Evolutionary conservation across 305 asterid genomes (phyloP).

Genomic region (Andrographis paniculata): DNA sequence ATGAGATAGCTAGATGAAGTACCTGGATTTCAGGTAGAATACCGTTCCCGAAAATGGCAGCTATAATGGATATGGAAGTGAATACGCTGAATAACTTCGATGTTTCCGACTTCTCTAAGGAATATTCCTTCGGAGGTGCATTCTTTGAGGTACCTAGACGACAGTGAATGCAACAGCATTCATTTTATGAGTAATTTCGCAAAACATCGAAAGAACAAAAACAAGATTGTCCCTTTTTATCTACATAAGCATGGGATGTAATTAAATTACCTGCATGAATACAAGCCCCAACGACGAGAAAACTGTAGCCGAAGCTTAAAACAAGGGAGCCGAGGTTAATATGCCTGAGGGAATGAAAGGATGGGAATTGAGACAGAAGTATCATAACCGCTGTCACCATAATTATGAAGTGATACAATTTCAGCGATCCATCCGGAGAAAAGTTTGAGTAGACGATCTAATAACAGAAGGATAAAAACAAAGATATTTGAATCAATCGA

Average conservation of each 20-base stretch:
- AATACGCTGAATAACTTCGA: background rate
- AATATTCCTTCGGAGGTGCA: slow-evolving; percentile 5
- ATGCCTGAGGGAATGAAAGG: slow-evolving; percentile 94
- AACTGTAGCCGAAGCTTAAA: slow-evolving; percentile 72
- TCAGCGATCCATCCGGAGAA: slow-evolving; percentile 59
- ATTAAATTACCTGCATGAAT: slow-evolving; percentile 47
- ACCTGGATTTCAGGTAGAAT: slow-evolving; percentile 1
- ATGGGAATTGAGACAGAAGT: slow-evolving; percentile 80
- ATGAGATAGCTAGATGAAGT: background rate
- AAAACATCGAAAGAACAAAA: no score
- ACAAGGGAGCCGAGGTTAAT: slow-evolving; percentile 66
- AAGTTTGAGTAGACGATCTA: slow-evolving; percentile 79
- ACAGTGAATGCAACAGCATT: no score
- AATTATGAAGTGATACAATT: slow-evolving; percentile 75
- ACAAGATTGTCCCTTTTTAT: no score
- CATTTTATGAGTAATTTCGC: no score
- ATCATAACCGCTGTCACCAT: slow-evolving; percentile 76
- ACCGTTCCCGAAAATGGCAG: slow-evolving; percentile 1
- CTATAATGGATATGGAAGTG: slow-evolving; percentile 5
- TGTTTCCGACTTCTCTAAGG: background rate
- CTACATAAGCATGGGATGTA: background rate
- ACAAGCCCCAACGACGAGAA: slow-evolving; percentile 89
- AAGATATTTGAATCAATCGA: slow-evolving; percentile 16
- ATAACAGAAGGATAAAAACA: slow-evolving; percentile 7
- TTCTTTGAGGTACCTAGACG: background rate